Percentiles rank a stretch among this genome's conserved stretches.
phyloP scores from a whole-genome alignment of 257 asterid genomes.

The Prunella vulgaris region DNA sequence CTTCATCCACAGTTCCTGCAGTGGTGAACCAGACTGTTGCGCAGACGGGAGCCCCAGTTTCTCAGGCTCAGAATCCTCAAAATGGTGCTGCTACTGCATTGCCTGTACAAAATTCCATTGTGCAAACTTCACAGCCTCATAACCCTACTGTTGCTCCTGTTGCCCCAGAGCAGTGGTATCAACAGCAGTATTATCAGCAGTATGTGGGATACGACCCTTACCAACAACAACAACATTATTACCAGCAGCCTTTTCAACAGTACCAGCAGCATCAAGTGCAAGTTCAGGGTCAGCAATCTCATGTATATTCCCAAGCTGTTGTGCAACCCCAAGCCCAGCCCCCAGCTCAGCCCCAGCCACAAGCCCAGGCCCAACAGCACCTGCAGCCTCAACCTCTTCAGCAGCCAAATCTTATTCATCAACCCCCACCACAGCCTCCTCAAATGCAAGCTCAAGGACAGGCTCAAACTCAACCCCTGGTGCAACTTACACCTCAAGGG shows the following conservation, averaged over 20 bases:
- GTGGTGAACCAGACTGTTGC: constrained; percentile 38
- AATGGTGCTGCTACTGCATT: constrained; percentile 35
- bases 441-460: constrained; percentile 30
- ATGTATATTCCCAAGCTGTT: no score
- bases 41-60: constrained; percentile 41
- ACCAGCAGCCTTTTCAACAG: constrained; percentile 58
- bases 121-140: constrained; percentile 46
- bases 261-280: constrained; percentile 53
- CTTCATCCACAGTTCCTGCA: constrained; percentile 31
- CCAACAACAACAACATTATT: constrained; percentile 64
- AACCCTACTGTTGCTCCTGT: constrained; percentile 39
- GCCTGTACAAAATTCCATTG: constrained; percentile 52
- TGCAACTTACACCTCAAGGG: constrained; percentile 36
- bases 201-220: constrained; percentile 65
- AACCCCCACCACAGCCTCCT: constrained; percentile 26
- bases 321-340: constrained; percentile 46
- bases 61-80: constrained; percentile 54
- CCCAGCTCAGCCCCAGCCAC: constrained; percentile 20
- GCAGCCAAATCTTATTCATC: constrained; percentile 26
- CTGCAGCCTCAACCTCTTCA: constrained; percentile 13
- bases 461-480: constrained; percentile 11
- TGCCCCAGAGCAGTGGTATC: constrained; percentile 77
- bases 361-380: constrained; percentile 25
- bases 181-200: constrained; percentile 87
- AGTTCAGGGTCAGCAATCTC: constrained; percentile 49